Evolutionary conservation across 2,329 filamentous ascomycete genomes (phyloP), one percentile per base, ranked within the genome.

Genomic region (Onygena corvina): DNA sequence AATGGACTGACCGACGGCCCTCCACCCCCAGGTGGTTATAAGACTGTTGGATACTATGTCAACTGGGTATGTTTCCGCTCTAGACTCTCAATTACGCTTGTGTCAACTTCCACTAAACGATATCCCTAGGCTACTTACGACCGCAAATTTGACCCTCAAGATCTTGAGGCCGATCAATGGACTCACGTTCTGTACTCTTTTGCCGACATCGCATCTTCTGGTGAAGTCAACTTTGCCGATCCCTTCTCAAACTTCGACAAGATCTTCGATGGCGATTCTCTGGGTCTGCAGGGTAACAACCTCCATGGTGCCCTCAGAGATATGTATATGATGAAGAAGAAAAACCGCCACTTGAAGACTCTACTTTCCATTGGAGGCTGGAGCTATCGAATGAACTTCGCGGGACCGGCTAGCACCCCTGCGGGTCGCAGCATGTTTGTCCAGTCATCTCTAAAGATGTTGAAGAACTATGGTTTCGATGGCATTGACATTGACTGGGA

Each of bases 181-280:
- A 96, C 89, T 0, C 90, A 96, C 61, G 69, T 96, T 3, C 78
- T 95, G 12, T 95, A 95, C 59, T 76, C 89, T 12, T 96, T 96
- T 67, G 90, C 86, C 61, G 93, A 95, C 63, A 78, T 94, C 51
- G 76, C 79, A 3, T 74, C 81, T 2, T 79, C 76, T 27, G 90
- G 90, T 46, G 86, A 93, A 66, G 87, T 93, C 66, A 84, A 74
- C 60, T 71, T 86, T 5, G 81, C 77, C 1, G 85, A 92, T 58
- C 66, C 71, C 1, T 88, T 76, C 64, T 75, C 84, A 20, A 86
- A 89, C 47, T 58, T 69, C 1, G 71, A 87, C 48, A 86, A 83
- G 59, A 81, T 80, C 59, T 89, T 85, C 58, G 66, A 77, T 0
- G 70, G 66, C 9, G 85, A 90, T 61, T 83, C 77, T 1, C 69